Base-by-base conservation (phyloP, 305 asterid species). In the Striga hermonthica region DNA sequence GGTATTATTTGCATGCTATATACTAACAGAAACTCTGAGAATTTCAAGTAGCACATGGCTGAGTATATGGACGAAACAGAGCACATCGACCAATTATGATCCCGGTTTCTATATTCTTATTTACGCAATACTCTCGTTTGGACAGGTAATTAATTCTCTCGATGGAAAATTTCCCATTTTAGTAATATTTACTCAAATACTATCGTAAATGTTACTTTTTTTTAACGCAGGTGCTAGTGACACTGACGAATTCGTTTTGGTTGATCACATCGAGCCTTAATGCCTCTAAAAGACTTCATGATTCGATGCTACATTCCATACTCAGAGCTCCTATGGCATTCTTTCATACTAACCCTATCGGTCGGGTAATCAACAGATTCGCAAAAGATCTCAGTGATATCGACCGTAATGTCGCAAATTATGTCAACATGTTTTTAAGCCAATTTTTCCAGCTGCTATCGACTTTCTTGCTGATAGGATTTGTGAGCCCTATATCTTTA, bases 311-410 rank as follows among this genome's bases (percentile, higher is more conserved):
- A 15, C 67, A 35, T 55, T 70, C 93, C 49, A 78, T 86, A 60
- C 89, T 89, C 64, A 78, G 85, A 83, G 96, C 96, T 74, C 93
- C 96, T 36, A 89, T 87, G 90, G 76, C 82, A n/a, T 89, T 89
- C 80, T 89, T 89, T 83, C 96, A 89, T 37, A 89, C 96, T 43
- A 89, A 86, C 65, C 96, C 96, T 40, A 75, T 79, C 62, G 96
- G 96, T 58, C 79, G 96, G 45, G 83, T 89, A 52, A 86, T 89
- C 76, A 89, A 89, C 79, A 66, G 96, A 82, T 89, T 89, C 57
- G 78, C 96, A 5, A 84, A 80, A 78, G 95, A 89, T 78, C 82
- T 86, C 57, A 91, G 96, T 60, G 96, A 89, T 65, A 79, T 89
- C 72, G 96, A 89, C 74, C 89, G 96, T 41, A 84, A 82, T 53